These are phyloP conservation scores for Saposhnikovia divaricata DNA, from an alignment of 129 eudicot species.

Conservation along the genomic window DNA sequence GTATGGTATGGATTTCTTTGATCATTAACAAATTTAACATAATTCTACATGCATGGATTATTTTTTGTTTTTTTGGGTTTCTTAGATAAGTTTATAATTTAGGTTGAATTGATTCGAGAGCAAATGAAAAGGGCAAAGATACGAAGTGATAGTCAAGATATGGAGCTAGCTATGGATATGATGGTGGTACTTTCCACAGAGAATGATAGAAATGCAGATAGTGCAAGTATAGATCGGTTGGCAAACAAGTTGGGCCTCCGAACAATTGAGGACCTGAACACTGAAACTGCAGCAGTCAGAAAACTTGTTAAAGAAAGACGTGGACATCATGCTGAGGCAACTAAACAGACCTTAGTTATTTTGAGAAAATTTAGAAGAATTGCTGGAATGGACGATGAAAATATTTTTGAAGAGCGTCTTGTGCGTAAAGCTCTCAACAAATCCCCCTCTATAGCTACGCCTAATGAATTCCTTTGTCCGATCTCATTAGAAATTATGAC, in stretches of 20 bases:
- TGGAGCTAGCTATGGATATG: slow-evolving; percentile 75
- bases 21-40: neutral
- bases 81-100: neutral
- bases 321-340: slow-evolving; percentile 47
- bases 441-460: slow-evolving; percentile 34
- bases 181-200: slow-evolving; percentile 50
- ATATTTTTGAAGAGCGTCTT: slow-evolving; percentile 41
- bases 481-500: slow-evolving; percentile 79
- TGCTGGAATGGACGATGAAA: slow-evolving; percentile 51
- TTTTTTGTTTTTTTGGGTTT: neutral
- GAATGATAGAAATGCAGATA: slow-evolving; percentile 50
- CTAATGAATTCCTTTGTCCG: slow-evolving; percentile 79
- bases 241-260: slow-evolving; percentile 51
- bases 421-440: slow-evolving; percentile 29
- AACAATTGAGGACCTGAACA: slow-evolving; percentile 43
- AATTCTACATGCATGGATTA: neutral
- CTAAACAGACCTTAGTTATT: slow-evolving; percentile 46
- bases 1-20: neutral
- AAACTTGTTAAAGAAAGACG: slow-evolving; percentile 53
- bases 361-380: slow-evolving; percentile 49
- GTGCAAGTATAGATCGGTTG: slow-evolving; percentile 54
- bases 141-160: slow-evolving; percentile 64
- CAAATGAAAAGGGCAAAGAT: slow-evolving; percentile 56
- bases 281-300: slow-evolving; percentile 47
- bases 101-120: slow-evolving; percentile 51